These are phyloP conservation scores for Ogataea pilisensis DNA, from an alignment of 805 yeast genomes.

Conservation along the genomic window DNA sequence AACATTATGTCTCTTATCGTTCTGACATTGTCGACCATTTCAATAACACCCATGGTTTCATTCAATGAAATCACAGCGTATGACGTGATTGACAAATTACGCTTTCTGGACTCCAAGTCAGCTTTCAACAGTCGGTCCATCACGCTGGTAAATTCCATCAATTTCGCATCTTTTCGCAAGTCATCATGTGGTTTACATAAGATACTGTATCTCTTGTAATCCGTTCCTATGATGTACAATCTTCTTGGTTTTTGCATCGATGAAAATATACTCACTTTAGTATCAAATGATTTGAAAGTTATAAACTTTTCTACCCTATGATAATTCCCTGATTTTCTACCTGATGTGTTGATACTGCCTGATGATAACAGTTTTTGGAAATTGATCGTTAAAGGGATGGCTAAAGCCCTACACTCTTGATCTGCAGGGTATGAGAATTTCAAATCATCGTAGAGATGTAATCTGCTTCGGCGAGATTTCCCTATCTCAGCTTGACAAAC, in stretches of 20 bases:
- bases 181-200: conserved; percentile 88
- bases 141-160: conserved; percentile 86
- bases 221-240: conserved; percentile 69
- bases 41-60: conserved; percentile 86
- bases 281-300: conserved; percentile 61
- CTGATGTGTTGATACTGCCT: conserved; percentile 36
- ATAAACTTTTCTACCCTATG: conserved; percentile 27
- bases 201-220: conserved; percentile 68
- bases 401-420: conserved; percentile 40
- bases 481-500: conserved; percentile 40
- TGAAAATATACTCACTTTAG: conserved; percentile 62
- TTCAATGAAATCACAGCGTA: conserved; percentile 87
- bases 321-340: conserved; percentile 22
- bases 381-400: conserved; percentile 70
- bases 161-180: conserved; percentile 89
- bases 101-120: conserved; percentile 67
- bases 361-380: conserved; percentile 63
- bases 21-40: conserved; percentile 74
- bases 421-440: conserved; percentile 29
- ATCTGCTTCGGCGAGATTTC: conserved; percentile 29
- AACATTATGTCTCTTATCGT: conserved; percentile 64
- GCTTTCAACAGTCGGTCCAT: conserved; percentile 67
- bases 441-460: conserved; percentile 40
- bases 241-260: conserved; percentile 88
- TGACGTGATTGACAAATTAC: conserved; percentile 68